Percentiles rank a stretch among this genome's conserved stretches.
Evolutionary conservation across 768 basidiomycete species (phyloP).

Genomic region (Mycena venus): DNA sequence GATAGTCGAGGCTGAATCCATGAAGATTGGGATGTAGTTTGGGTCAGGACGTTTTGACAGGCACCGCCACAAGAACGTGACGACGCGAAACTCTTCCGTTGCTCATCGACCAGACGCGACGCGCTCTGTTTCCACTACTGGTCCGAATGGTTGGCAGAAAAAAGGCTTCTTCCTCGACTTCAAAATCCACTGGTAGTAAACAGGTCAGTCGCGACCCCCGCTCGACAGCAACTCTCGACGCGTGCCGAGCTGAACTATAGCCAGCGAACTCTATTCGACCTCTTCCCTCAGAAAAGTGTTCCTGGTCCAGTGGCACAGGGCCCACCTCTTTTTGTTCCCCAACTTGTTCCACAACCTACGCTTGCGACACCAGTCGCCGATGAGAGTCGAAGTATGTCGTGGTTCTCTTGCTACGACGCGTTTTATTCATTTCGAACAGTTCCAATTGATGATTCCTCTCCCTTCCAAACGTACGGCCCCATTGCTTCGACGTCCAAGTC

Average conservation of each 20-base stretch:
- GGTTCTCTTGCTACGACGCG: not conserved
- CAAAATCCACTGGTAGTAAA: constrained; percentile 39
- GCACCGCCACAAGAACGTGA: not conserved
- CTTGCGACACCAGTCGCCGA: not conserved
- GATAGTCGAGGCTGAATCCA: not conserved
- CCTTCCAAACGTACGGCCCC: not conserved
- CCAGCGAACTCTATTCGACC: constrained; percentile 59
- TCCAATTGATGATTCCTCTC: not conserved
- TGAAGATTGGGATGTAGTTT: not conserved
- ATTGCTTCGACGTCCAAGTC: constrained; percentile 16
- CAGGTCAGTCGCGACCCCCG: constrained; percentile 38
- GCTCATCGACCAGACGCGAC: constrained; percentile 46
- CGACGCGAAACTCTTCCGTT: too few relatives aligned
- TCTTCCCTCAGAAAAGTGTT: constrained; percentile 44
- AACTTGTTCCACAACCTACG: not conserved
- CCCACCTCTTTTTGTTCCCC: not conserved
- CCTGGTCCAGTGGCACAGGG: not conserved
- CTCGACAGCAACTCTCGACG: constrained; percentile 8
- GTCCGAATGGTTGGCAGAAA: constrained; percentile 42
- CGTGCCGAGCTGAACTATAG: constrained; percentile 5
- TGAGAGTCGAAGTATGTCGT: not conserved
- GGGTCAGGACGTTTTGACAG: not conserved
- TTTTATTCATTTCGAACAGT: not conserved
- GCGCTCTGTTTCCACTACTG: constrained; percentile 53
- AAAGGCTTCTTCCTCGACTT: constrained; percentile 32